Base-by-base conservation (phyloP, 2,329 filamentous ascomycete genomes). In the Colletotrichum lupini region DNA sequence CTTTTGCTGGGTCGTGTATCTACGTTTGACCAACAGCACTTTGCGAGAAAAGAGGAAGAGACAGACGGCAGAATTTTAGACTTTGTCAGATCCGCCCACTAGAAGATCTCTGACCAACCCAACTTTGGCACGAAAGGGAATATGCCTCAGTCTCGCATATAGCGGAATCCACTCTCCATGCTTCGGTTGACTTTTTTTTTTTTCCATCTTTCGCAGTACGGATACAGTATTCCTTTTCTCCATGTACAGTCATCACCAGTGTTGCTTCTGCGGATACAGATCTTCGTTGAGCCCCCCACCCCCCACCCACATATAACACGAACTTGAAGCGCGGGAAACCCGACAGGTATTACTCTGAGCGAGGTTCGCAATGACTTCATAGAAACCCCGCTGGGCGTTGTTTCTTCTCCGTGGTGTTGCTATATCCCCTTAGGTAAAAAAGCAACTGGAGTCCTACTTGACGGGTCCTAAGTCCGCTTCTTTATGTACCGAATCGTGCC, bases 241-340 rank as follows among this genome's bases (percentile, higher is more conserved):
- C 22, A 32, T 46, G 37, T 32, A 28, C 14, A 16, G 11, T 24
- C 19, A 26, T 28, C 22, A n/a, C n/a, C 42, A 30, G 6, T 52
- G 16, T 63, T 63, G 46, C 37, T 19, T 35, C 42, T 55, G 61
- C 61, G 61, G 46, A 52, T 32, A 35, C 30, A 35, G 46, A 53
- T 63, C 46, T 53, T 63, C 28, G 16, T 30, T n/a, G 28, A 32
- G 22, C 24, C 12, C 22, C 60, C 46, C 22, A 22, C 19, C 4
- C 42, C 42, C 60, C 60, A 53, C 46, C 46, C 46, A 63, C 60
- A 53, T 46, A 62, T 16, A 32, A 35, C 60, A n/a, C 12, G 28
- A 49, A 63, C 28, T 52, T 24, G 42, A 53, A 28, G 60, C 60
- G 60, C 60, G 60, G 37, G 12, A 62, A 53, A 24, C 28, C 60